These are phyloP conservation scores for Schizophyllum amplum DNA, from an alignment of 1,284 basidiomycete genomes.

Conservation along the genomic window DNA sequence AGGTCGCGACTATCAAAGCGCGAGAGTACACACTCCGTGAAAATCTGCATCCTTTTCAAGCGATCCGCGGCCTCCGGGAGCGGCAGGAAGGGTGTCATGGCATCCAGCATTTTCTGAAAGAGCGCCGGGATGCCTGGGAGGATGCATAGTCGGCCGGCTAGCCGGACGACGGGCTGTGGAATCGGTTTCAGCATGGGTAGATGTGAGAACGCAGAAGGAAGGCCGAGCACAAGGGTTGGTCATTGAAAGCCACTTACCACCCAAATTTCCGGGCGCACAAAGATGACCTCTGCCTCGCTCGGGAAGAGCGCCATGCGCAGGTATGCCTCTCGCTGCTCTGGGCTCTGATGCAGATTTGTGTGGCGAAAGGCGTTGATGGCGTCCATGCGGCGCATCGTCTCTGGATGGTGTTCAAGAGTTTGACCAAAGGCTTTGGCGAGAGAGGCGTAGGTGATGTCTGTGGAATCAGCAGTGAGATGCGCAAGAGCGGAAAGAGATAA, in stretches of 20 bases:
- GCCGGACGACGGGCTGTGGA: constrained; percentile 69
- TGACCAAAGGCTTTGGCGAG: constrained; percentile 83
- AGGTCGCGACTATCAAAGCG: neutral
- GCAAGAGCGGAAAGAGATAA: constrained; percentile 9
- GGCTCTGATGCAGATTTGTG: constrained; percentile 50
- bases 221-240: too few species aligned
- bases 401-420: constrained; percentile 66
- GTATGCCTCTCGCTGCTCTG: constrained; percentile 65
- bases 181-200: neutral
- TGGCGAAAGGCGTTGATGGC: constrained; percentile 42
- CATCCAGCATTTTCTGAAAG: constrained; percentile 75
- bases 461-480: neutral
- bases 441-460: constrained; percentile 85
- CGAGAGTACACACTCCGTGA: constrained; percentile 51
- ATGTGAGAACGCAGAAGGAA: neutral
- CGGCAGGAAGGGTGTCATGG: constrained; percentile 65
- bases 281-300: constrained; percentile 65
- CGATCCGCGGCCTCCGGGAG: constrained; percentile 65
- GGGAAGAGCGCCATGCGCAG: constrained; percentile 84
- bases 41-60: constrained; percentile 70
- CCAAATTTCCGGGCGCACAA: constrained; percentile 72
- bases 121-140: constrained; percentile 88
- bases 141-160: constrained; percentile 79
- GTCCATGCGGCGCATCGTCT: constrained; percentile 76
- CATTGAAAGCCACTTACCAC: too few species aligned